Evolutionary conservation across 1,284 basidiomycete species (phyloP).

Genomic region (Moesziomyces antarcticus): DNA sequence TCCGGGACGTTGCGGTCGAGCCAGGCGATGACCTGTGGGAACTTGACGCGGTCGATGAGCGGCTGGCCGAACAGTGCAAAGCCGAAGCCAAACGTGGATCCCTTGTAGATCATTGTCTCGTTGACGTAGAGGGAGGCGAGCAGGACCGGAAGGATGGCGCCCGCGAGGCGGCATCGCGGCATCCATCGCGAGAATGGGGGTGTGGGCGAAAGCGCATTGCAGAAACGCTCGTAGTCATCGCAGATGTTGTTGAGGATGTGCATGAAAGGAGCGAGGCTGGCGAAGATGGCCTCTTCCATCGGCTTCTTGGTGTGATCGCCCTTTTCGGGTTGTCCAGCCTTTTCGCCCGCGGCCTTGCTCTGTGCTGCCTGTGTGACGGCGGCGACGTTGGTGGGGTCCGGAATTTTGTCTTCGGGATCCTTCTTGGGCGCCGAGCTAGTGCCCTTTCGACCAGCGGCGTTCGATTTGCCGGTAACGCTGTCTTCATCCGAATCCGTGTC

Average conservation of each 20-base stretch:
- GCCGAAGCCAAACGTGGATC: conserved; percentile 70
- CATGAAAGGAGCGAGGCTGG: conserved; percentile 69
- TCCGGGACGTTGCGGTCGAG: conserved; percentile 71
- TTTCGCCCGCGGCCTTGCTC: conserved; percentile 65
- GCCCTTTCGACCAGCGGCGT: conserved; percentile 17
- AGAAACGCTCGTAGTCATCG: conserved; percentile 68
- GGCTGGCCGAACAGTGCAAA: conserved; percentile 73
- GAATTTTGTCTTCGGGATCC: conserved; percentile 53
- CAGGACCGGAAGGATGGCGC: conserved; percentile 63
- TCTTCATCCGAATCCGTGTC: conserved; percentile 21
- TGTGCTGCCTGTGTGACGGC: conserved; percentile 64
- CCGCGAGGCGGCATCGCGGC: conserved; percentile 65
- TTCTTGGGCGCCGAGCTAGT: conserved; percentile 23
- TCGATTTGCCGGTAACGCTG: conserved; percentile 16
- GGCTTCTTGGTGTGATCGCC: conserved; percentile 67
- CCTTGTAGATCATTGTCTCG: conserved; percentile 70
- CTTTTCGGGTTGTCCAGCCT: conserved; percentile 42
- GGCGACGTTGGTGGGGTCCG: conserved; percentile 67
- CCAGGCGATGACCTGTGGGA: conserved; percentile 62
- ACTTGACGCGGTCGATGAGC: conserved; percentile 68
- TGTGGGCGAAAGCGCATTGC: conserved; percentile 69
- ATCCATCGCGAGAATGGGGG: conserved; percentile 68
- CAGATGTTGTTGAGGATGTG: conserved; percentile 72
- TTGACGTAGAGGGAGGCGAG: conserved; percentile 70
- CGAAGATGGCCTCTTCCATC: conserved; percentile 62